Evolutionary conservation across 2,329 filamentous ascomycete species (phyloP).

Genomic region (Monosporascus sp.): DNA sequence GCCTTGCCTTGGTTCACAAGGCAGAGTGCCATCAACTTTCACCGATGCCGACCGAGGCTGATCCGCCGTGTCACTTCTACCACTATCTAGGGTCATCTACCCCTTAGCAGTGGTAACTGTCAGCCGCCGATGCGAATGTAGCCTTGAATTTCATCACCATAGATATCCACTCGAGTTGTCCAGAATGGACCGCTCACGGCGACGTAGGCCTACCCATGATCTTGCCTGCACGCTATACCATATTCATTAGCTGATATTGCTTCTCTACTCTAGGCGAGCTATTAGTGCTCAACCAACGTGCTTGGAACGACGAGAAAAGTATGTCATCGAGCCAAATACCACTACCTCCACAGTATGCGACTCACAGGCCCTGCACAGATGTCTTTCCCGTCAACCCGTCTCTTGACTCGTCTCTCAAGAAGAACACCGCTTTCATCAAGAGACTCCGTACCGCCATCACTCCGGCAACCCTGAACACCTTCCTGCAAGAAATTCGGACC

Average conservation of each 20-base stretch:
- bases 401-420: conserved; percentile 92
- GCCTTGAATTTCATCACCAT: conserved; percentile 23
- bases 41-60: conserved; percentile 41
- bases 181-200: conserved; percentile 60
- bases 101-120: conserved; percentile 36
- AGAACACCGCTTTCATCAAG: conserved; percentile 98
- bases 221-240: conserved; percentile 1
- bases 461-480: conserved; percentile 71
- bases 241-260: conserved; percentile 17
- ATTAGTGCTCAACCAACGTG: conserved; percentile 78
- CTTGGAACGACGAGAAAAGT: conserved; percentile 89
- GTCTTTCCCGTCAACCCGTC: conserved; percentile 71
- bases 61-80: conserved; percentile 33
- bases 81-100: conserved; percentile 35
- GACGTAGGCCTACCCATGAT: conserved; percentile 42
- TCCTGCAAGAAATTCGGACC: conserved; percentile 83
- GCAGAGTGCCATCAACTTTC: conserved; percentile 17
- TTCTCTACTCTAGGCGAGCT: conserved; percentile 64
- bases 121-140: conserved; percentile 40
- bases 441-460: conserved; percentile 87
- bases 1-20: conserved; percentile 15
- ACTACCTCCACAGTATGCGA: neutral
- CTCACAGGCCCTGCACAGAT: conserved; percentile 45
- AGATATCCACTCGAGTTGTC: conserved; percentile 32
- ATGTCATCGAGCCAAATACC: conserved; percentile 15